These are phyloP conservation scores for Globisporangium iwayamae DNA, from an alignment of 352 stramenopile genomes.

Conservation along the genomic window DNA sequence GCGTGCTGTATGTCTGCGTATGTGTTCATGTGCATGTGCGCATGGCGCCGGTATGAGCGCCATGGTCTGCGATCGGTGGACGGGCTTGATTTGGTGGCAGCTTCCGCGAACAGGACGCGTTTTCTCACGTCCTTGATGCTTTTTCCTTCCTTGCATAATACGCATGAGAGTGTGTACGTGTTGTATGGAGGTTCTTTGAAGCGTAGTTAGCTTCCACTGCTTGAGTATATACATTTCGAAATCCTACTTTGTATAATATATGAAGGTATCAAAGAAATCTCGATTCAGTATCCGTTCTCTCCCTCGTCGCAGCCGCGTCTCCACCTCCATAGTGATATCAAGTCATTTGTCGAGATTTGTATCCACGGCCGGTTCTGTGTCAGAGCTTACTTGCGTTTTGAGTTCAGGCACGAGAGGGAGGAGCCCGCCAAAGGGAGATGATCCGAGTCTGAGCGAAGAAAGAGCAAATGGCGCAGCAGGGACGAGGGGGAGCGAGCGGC, in stretches of 20 bases:
- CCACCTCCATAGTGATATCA: background rate
- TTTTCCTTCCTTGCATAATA: background rate
- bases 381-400: background rate
- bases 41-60: background rate
- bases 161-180: background rate
- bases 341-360: background rate
- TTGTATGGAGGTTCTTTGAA: background rate
- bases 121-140: background rate
- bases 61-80: background rate
- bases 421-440: background rate
- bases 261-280: background rate
- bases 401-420: background rate
- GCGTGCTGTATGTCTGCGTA: background rate
- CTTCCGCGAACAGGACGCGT: slow-evolving; percentile 5
- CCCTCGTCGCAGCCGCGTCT: slow-evolving; percentile 5
- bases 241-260: background rate
- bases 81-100: background rate
- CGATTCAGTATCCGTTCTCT: background rate
- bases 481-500: background rate
- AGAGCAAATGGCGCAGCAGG: background rate
- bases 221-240: too few relatives aligned
- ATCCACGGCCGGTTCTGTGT: background rate
- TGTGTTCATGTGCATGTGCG: background rate
- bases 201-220: too few relatives aligned
- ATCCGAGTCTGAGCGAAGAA: background rate